Evolutionary conservation across 2,329 filamentous ascomycete genomes (phyloP).

Genomic region (Bipolaris zeicola): DNA sequence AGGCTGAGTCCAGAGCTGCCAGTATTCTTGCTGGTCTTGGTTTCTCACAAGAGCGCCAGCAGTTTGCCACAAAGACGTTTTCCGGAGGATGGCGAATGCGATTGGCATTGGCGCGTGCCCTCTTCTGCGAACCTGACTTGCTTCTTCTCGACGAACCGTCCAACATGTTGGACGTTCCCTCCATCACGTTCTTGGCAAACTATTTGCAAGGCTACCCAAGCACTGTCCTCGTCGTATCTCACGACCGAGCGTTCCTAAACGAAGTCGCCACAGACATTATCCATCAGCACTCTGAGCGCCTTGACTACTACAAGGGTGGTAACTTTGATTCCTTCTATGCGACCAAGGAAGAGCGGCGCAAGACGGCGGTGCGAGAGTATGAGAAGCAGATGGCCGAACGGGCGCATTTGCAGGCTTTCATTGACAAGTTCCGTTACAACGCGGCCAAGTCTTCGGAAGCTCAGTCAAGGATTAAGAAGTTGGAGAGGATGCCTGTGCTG

Average conservation of each 20-base stretch:
- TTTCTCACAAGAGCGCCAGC: slow-evolving; percentile 91
- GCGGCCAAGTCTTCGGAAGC: slow-evolving; percentile 98
- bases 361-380: slow-evolving; percentile 95
- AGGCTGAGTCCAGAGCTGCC: slow-evolving; percentile 91
- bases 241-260: slow-evolving; percentile 98
- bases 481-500: slow-evolving; percentile 94
- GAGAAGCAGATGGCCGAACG: slow-evolving; percentile 97
- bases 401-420: slow-evolving; percentile 93
- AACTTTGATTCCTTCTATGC: slow-evolving; percentile 83
- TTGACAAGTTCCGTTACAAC: slow-evolving; percentile 99
- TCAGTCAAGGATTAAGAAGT: slow-evolving; percentile 97
- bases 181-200: slow-evolving; percentile 95
- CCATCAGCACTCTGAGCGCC: slow-evolving; percentile 93
- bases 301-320: slow-evolving; percentile 98
- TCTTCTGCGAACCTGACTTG: slow-evolving; percentile 97
- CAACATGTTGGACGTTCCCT: slow-evolving; percentile 99
- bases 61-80: slow-evolving; percentile 94
- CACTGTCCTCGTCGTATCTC: slow-evolving; percentile 93
- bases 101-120: slow-evolving; percentile 87
- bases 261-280: slow-evolving; percentile 99
- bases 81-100: slow-evolving; percentile 99
- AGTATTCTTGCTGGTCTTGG: slow-evolving; percentile 96
- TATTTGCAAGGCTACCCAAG: slow-evolving; percentile 94
- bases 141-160: slow-evolving; percentile 97
- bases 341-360: slow-evolving; percentile 94